These are phyloP conservation scores for Calcarisporium arbuscula DNA, from an alignment of 2,329 filamentous ascomycete species.

Conservation along the genomic window DNA sequence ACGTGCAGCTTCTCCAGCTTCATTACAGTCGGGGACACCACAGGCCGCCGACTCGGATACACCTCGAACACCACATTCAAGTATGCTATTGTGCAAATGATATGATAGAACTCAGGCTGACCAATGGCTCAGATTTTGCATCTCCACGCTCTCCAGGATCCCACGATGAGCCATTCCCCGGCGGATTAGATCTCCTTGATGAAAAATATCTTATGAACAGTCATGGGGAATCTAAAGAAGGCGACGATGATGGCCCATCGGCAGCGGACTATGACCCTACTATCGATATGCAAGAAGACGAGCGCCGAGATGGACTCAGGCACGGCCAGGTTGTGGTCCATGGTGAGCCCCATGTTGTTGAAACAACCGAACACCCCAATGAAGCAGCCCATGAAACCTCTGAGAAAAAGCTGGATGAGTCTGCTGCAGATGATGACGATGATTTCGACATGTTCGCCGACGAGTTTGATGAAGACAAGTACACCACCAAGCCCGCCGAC, in stretches of 20 bases:
- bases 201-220: slow-evolving; percentile 63
- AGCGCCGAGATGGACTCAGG: slow-evolving; percentile 60
- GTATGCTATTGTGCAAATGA: slow-evolving; percentile 27
- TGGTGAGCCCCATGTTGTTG: slow-evolving; percentile 30
- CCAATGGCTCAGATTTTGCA: slow-evolving; percentile 26
- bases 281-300: slow-evolving; percentile 80
- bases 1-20: slow-evolving; percentile 47
- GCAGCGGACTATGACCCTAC: slow-evolving; percentile 90
- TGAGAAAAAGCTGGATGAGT: slow-evolving; percentile 7
- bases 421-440: slow-evolving; percentile 48
- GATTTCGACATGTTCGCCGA: slow-evolving; percentile 89
- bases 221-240: slow-evolving; percentile 35
- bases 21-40: slow-evolving; percentile 39
- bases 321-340: slow-evolving; percentile 49
- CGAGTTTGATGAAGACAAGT: slow-evolving; percentile 63
- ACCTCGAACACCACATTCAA: slow-evolving; percentile 40
- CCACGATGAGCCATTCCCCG: slow-evolving; percentile 49
- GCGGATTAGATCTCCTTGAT: slow-evolving; percentile 56
- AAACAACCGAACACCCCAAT: slow-evolving; percentile 20
- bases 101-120: slow-evolving; percentile 2
- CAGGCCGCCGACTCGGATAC: slow-evolving; percentile 26
- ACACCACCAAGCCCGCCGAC: slow-evolving; percentile 41
- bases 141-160: slow-evolving; percentile 40
- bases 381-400: slow-evolving; percentile 20
- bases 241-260: slow-evolving; percentile 68